Evolutionary conservation across 352 stramenopile species (phyloP).

Genomic region (Globisporangium sylvaticum): DNA sequence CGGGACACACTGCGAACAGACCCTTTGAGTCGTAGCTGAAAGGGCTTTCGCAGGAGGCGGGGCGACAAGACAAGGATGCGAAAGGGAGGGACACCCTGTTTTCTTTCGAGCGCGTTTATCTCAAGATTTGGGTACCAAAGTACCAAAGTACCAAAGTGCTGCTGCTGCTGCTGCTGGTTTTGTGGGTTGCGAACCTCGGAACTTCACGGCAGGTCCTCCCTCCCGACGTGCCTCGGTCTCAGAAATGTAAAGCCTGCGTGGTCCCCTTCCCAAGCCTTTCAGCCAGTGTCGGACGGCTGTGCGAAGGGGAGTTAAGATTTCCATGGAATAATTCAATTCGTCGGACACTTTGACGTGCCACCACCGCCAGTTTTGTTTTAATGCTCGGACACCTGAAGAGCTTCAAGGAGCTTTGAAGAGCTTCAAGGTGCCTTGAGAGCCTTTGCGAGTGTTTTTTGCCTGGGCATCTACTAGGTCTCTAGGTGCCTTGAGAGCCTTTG

Average conservation of each 20-base stretch:
- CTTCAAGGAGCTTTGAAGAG: no score
- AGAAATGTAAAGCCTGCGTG: not conserved
- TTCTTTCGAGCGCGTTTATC: not conserved
- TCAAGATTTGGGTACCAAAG: not conserved
- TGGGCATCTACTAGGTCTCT: no score
- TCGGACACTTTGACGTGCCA: not conserved
- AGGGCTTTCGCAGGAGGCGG: not conserved
- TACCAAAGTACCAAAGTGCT: no score
- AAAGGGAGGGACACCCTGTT: not conserved
- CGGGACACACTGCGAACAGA: not conserved
- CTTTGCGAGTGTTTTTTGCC: not conserved
- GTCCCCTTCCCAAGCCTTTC: not conserved
- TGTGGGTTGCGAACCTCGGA: not conserved
- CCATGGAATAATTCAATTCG: not conserved
- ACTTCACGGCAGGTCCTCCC: not conserved
- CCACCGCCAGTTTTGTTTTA: not conserved
- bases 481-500: no score
- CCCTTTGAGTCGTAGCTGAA: not conserved
- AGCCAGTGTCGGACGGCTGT: not conserved
- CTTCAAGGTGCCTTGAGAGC: no score
- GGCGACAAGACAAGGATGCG: not conserved
- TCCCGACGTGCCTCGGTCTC: not conserved
- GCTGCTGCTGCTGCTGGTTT: no score
- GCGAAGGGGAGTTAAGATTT: not conserved
- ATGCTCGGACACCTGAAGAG: constrained; percentile 1